phyloP scores from a whole-genome alignment of 495 filamentous ascomycete species.

The Sabuloglossum arenarium region DNA sequence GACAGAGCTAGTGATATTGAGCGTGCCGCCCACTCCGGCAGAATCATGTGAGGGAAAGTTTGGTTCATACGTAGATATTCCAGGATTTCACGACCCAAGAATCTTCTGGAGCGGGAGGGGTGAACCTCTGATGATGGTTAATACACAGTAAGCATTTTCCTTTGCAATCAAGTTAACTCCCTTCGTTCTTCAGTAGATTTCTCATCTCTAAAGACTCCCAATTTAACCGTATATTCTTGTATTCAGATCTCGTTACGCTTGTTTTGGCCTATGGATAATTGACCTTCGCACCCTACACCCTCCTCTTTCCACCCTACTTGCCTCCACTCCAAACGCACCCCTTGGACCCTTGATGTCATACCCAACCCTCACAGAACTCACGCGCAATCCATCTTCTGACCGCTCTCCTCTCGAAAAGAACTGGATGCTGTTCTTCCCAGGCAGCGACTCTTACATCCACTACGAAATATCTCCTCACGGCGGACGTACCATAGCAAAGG shows the following conservation, averaged over 20 bases:
- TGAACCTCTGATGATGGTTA: conserved; percentile 21
- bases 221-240: background rate
- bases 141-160: conserved; percentile 15
- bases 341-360: conserved; percentile 21
- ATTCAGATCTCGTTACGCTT: conserved; percentile 21
- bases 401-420: conserved; percentile 20
- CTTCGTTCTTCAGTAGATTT: background rate
- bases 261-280: conserved; percentile 22
- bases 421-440: conserved; percentile 19
- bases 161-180: background rate
- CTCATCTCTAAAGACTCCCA: background rate
- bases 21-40: conserved; percentile 22
- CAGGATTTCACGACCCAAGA: conserved; percentile 22
- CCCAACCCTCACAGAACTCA: conserved; percentile 19
- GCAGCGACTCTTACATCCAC: conserved; percentile 3
- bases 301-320: conserved; percentile 13
- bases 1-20: conserved; percentile 13
- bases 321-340: conserved; percentile 13
- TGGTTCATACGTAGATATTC: conserved; percentile 16
- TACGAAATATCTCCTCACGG: conserved; percentile 4
- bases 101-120: conserved; percentile 22
- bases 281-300: conserved; percentile 17
- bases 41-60: conserved; percentile 18
- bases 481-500: conserved; percentile 18
- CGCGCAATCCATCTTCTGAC: conserved; percentile 16